phyloP scores from a whole-genome alignment of 2,329 filamentous ascomycete genomes.

The Exophiala oligosperma region DNA sequence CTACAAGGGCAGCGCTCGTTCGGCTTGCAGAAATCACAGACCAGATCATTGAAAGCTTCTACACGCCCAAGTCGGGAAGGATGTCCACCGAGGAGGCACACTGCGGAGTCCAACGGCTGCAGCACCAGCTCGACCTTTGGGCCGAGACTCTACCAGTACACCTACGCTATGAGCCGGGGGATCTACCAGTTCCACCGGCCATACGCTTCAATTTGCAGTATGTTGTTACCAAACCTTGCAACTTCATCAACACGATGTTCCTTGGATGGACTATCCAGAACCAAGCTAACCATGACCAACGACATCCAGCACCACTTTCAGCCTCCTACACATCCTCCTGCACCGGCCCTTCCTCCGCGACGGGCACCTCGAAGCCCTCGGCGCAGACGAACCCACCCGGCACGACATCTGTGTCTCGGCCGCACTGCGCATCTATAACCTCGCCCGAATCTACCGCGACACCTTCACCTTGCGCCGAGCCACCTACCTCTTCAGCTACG shows the following conservation, averaged over 20 bases:
- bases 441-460: slow-evolving; percentile 22
- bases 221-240: not conserved
- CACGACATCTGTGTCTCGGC: not conserved
- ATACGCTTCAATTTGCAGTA: not conserved
- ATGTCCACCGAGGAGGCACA: not conserved
- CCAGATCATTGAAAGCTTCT: not conserved
- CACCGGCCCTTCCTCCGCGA: not conserved
- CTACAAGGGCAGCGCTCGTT: not conserved
- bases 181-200: not conserved
- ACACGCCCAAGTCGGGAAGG: not conserved
- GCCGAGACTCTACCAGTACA: not conserved
- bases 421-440: not conserved
- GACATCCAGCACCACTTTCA: not conserved
- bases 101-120: not conserved
- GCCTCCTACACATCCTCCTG: not conserved
- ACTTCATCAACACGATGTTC: not conserved
- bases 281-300: not conserved
- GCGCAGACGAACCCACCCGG: not conserved
- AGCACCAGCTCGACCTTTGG: not conserved
- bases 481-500: not conserved
- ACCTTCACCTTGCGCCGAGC: slow-evolving; percentile 24
- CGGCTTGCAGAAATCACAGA: slow-evolving; percentile 1
- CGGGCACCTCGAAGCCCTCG: not conserved
- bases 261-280: not conserved
- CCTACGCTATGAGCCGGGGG: not conserved